These are phyloP conservation scores for Aristolochia fimbriata DNA, from an alignment of 164 flowering plant genomes.

Conservation along the genomic window DNA sequence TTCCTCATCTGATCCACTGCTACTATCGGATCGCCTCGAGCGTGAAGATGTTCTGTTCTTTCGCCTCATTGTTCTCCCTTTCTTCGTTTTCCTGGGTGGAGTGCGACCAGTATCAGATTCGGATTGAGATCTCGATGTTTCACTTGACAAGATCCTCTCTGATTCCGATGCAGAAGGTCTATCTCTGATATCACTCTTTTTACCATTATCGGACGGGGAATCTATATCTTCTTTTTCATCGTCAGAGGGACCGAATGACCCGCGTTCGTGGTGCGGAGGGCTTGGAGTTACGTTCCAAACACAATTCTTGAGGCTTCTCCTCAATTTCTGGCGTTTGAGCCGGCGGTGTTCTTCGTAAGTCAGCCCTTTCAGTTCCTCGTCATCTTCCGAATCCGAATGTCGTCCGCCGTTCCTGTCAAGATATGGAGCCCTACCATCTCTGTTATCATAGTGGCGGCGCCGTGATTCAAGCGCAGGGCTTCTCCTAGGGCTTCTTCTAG, in stretches of 20 bases:
- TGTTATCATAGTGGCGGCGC: background rate
- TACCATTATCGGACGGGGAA: conserved; percentile 8
- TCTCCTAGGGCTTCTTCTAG: too few relatives aligned
- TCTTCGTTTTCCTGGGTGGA: conserved; percentile 14
- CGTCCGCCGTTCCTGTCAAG: conserved; percentile 31
- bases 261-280: conserved; percentile 51
- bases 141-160: conserved; percentile 11
- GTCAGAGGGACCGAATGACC: conserved; percentile 18
- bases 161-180: conserved; percentile 13
- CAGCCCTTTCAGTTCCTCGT: conserved; percentile 83
- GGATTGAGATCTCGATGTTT: conserved; percentile 14
- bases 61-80: conserved; percentile 5
- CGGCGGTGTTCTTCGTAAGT: conserved; percentile 61
- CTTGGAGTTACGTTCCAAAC: conserved; percentile 82
- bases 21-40: conserved; percentile 12
- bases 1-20: too few relatives aligned
- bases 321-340: conserved; percentile 74
- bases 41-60: conserved; percentile 27
- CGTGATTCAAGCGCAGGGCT: background rate
- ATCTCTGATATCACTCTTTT: conserved; percentile 5
- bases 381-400: conserved; percentile 42
- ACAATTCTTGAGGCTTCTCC: conserved; percentile 48
- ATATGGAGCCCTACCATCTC: conserved; percentile 8
- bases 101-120: conserved; percentile 32
- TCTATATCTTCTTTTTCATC: conserved; percentile 26